phyloP scores from a whole-genome alignment of 257 asterid genomes.

The Ajuga chamaepitys region DNA sequence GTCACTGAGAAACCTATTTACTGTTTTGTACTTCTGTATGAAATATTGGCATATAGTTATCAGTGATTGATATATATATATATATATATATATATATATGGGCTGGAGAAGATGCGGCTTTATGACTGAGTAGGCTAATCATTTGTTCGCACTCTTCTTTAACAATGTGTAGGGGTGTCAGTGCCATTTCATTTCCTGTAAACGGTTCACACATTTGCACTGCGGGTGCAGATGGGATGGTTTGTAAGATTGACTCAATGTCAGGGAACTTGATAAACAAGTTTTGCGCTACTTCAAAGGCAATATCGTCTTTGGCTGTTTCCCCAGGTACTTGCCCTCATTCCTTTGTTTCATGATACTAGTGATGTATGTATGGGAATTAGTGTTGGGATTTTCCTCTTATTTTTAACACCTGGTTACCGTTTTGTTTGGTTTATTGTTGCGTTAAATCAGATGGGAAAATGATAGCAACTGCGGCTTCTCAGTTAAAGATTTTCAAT shows the following conservation, averaged over 20 bases:
- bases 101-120: background rate
- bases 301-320: constrained; percentile 68
- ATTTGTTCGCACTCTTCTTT: background rate
- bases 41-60: background rate
- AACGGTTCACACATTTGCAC: constrained; percentile 60
- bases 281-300: constrained; percentile 63
- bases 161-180: constrained; percentile 64
- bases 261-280: constrained; percentile 62
- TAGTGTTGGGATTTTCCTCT: background rate
- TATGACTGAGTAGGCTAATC: constrained; percentile 6
- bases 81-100: background rate
- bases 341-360: background rate
- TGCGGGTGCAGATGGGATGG: constrained; percentile 87
- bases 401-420: background rate
- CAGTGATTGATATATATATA: too few relatives aligned
- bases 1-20: background rate
- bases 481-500: constrained; percentile 68
- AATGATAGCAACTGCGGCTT: constrained; percentile 68
- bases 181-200: constrained; percentile 58
- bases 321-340: constrained; percentile 56
- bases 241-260: constrained; percentile 67
- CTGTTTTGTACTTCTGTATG: background rate
- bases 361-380: background rate
- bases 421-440: background rate
- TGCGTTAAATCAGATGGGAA: constrained; percentile 62